phyloP scores from a whole-genome alignment of 2,329 filamentous ascomycete species.

The Calonectria honghensis region DNA sequence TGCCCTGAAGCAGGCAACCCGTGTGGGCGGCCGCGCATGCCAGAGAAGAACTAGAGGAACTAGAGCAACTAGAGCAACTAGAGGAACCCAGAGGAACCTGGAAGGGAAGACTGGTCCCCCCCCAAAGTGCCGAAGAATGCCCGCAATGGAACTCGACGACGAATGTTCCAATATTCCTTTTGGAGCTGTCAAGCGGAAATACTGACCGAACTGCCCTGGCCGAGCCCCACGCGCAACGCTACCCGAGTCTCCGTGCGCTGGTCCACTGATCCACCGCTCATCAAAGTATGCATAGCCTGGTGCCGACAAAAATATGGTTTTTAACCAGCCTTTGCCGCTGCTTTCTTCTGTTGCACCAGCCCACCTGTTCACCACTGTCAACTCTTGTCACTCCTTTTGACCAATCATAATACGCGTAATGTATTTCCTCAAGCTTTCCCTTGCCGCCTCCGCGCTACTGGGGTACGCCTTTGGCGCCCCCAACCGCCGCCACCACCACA shows the following conservation, averaged over 20 bases:
- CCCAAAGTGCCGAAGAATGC: constrained; percentile 6
- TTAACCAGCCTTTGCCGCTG: constrained; percentile 13
- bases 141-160: constrained; percentile 9
- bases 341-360: neutral
- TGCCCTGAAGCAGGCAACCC: neutral
- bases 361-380: neutral
- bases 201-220: neutral
- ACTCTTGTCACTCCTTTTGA: constrained; percentile 3
- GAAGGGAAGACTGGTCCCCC: too few species aligned
- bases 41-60: neutral
- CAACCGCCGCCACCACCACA: neutral
- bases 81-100: too few species aligned
- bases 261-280: constrained; percentile 2
- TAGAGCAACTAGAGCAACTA: too few species aligned
- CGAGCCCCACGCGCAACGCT: constrained; percentile 2
- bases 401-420: neutral
- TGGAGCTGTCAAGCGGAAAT: constrained; percentile 8
- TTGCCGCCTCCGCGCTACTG: constrained; percentile 17
- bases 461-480: constrained; percentile 23
- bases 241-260: constrained; percentile 13
- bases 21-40: neutral
- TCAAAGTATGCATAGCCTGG: neutral
- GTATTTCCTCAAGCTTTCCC: constrained; percentile 28
- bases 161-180: neutral
- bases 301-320: neutral